phyloP scores from a whole-genome alignment of 2,329 filamentous ascomycete genomes.

The Curvularia eragrostidis region DNA sequence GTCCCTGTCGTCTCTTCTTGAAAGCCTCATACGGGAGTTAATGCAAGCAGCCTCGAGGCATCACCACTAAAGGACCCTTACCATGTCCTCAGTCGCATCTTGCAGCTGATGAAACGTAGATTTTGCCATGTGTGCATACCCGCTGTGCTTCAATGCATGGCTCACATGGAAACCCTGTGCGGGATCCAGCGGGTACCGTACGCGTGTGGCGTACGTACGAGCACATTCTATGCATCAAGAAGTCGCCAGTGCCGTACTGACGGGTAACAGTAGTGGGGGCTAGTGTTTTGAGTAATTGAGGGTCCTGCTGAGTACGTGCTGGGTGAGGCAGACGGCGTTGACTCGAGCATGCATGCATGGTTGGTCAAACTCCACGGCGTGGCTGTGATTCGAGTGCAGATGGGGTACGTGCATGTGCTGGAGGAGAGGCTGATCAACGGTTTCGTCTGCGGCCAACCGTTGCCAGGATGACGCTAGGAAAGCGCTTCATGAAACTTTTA shows the following conservation, averaged over 20 bases:
- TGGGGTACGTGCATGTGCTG: not conserved
- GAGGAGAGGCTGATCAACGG: not conserved
- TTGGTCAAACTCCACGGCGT: not conserved
- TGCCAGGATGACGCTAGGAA: not conserved
- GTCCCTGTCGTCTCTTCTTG: not conserved
- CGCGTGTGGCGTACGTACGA: not conserved
- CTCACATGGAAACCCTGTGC: not conserved
- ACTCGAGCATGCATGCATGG: not conserved
- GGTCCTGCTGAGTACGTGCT: not conserved
- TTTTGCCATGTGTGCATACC: not conserved
- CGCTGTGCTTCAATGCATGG: not conserved
- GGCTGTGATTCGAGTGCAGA: not conserved
- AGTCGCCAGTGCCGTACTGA: not conserved
- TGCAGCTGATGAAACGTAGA: not conserved
- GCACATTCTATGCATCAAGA: not conserved
- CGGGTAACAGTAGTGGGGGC: not conserved
- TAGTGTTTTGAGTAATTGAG: not conserved
- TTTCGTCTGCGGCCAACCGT: not conserved
- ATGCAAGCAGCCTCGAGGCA: not conserved
- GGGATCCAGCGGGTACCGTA: not conserved
- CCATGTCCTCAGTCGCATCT: not conserved
- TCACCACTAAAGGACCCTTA: not conserved
- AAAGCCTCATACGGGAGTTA: not conserved
- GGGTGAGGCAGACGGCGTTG: not conserved
- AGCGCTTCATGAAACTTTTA: not conserved